Evolutionary conservation across 1,284 basidiomycete species (phyloP), one percentile per base, ranked within the genome.

Genomic region (Sanghuangporus baumii): DNA sequence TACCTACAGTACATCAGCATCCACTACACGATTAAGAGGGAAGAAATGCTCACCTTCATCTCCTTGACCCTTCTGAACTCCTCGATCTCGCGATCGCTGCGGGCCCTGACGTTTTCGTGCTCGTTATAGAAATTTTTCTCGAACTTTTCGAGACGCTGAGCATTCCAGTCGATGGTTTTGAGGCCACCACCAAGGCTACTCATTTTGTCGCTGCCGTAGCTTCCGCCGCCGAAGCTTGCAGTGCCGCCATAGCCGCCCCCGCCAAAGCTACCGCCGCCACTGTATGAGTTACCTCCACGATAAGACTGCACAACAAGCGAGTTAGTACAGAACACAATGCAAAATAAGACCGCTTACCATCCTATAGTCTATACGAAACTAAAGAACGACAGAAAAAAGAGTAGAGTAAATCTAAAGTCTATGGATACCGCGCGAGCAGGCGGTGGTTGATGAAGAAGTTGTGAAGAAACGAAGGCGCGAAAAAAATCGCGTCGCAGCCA

Each of bases 121-220:
- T 99, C 95, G 64, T 89, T 80, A 76, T 99, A 99, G 73, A 99
- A 99, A 83, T 98, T 98, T 79, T 96, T 96, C 76, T 95, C 93
- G 66, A 96, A 96, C 69, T 84, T 88, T 72, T 88, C 82, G 63
- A 98, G 81, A 66, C 88, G 86, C 63, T 84, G 80, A 52, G 78
- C 76, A 57, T 76, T 71, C 96, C 96, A 99, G 79, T 98, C 93
- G 67, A 97, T 88, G 65, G 81, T 82, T 67, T 87, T 87, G 58
- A 99, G 84, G 59, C 89, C 85, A 60, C 89, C 86, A 52, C 97
- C 96, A 55, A 99, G 86, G 74, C 81, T 83, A 69, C 81, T 78
- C 92, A 96, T 95, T 70, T 83, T 86, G 79, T 95, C 93, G 8
- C 85, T 81, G 50, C 82, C 79, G 36, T 81, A 79, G 12, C 81